Evolutionary conservation across 179 eudicot genomes (phyloP).

Genomic region (Nepenthes alata): DNA sequence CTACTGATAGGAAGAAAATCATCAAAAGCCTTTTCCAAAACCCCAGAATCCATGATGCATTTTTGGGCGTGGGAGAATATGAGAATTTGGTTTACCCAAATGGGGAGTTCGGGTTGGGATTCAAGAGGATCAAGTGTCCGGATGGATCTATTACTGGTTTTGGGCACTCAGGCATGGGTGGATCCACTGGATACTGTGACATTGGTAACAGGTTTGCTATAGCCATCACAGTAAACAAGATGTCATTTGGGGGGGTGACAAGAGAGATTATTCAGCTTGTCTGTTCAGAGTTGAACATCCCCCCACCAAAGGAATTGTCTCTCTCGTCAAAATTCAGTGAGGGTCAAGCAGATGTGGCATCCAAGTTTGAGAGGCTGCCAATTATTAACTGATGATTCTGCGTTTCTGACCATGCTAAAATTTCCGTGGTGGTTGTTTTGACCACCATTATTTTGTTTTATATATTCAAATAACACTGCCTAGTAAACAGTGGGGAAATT

Average conservation of each 20-base stretch:
- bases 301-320: constrained; percentile 46
- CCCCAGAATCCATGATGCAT: constrained; percentile 62
- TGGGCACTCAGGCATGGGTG: constrained; percentile 97
- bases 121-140: constrained; percentile 40
- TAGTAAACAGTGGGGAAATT: no score
- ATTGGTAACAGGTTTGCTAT: constrained; percentile 59
- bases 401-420: no score
- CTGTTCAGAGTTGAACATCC: constrained; percentile 69
- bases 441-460: no score
- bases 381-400: not conserved
- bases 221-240: constrained; percentile 71
- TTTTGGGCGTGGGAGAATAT: constrained; percentile 72
- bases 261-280: constrained; percentile 56
- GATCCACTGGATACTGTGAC: constrained; percentile 85
- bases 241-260: constrained; percentile 72
- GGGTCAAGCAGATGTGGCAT: not conserved
- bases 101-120: constrained; percentile 79
- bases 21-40: constrained; percentile 33
- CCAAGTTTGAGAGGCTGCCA: not conserved
- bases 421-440: no score
- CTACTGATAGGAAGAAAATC: not conserved
- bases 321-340: not conserved
- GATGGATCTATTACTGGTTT: constrained; percentile 68
- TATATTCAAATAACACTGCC: no score
- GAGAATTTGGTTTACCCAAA: constrained; percentile 42